These are phyloP conservation scores for Tolypocladium cylindrosporum DNA, from an alignment of 2,329 filamentous ascomycete species.

Conservation along the genomic window DNA sequence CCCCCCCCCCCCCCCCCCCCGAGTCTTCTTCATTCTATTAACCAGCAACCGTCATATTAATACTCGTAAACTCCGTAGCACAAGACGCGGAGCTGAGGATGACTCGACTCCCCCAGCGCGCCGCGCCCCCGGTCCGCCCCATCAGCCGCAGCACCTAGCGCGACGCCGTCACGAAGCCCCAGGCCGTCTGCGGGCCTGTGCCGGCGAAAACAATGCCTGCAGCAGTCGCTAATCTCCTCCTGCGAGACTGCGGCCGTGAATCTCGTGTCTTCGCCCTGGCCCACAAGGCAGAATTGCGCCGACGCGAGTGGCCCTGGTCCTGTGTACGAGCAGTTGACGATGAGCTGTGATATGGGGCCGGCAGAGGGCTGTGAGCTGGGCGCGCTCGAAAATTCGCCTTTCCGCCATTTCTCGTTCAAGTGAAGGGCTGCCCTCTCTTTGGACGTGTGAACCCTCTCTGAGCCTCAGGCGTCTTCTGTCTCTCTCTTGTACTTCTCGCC, in stretches of 20 bases:
- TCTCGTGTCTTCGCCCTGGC: neutral
- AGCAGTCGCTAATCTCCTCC: neutral
- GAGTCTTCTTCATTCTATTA: neutral
- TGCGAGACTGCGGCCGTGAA: neutral
- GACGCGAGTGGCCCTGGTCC: neutral
- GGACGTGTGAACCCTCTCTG: neutral
- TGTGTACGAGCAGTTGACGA: neutral
- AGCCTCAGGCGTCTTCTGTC: neutral
- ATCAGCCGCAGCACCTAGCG: neutral
- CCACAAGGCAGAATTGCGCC: neutral
- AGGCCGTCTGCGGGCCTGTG: neutral
- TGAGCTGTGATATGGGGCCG: neutral
- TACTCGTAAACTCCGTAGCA: neutral
- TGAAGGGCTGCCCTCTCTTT: neutral
- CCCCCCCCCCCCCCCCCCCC: too few species aligned
- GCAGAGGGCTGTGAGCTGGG: neutral
- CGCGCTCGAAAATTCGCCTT: neutral
- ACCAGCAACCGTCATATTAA: neutral
- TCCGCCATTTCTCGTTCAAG: neutral
- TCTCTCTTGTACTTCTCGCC: neutral
- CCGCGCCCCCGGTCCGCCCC: neutral
- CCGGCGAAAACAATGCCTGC: neutral
- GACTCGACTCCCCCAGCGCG: neutral
- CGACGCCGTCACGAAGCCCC: neutral
- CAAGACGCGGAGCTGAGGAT: neutral